Conservation (phyloP, 805 yeast species). For the Candida corydali region DNA sequence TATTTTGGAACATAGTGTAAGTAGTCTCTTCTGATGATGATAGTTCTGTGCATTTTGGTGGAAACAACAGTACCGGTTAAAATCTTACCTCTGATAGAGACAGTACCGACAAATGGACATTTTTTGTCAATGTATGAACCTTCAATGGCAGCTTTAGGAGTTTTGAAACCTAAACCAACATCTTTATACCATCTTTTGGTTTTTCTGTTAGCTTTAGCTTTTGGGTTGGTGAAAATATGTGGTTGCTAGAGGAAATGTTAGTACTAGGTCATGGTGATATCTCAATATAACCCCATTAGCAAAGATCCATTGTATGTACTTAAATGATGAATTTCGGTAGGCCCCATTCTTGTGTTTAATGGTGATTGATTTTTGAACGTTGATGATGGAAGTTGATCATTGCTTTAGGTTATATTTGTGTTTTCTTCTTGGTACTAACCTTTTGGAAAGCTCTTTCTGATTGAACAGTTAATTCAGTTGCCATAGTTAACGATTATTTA, state of each 20-base stretch:
- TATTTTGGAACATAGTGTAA: slow-evolving; percentile 99
- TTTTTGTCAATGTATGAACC: slow-evolving; percentile 99
- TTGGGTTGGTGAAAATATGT: slow-evolving; percentile 99
- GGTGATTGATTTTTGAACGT: too few relatives aligned
- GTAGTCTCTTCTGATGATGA: slow-evolving; percentile 99
- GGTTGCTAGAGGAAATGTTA: slow-evolving; percentile 71
- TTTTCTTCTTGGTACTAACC: slow-evolving; percentile 72
- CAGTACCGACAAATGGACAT: slow-evolving; percentile 97
- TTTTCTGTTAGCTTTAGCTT: slow-evolving; percentile 96
- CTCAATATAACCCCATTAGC: too few relatives aligned
- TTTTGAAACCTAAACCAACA: slow-evolving; percentile 99
- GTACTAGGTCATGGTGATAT: slow-evolving; percentile 12
- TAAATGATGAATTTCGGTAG: too few relatives aligned
- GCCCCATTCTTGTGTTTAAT: too few relatives aligned
- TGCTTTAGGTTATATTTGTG: too few relatives aligned
- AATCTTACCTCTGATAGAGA: slow-evolving; percentile 99
- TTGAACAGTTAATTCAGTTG: slow-evolving; percentile 99
- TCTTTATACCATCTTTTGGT: slow-evolving; percentile 99
- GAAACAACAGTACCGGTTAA: slow-evolving; percentile 99
- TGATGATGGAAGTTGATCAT: neutral
- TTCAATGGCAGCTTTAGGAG: slow-evolving; percentile 97
- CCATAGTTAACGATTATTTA: slow-evolving; percentile 47
- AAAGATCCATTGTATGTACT: too few relatives aligned
- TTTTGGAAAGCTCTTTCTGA: slow-evolving; percentile 99
- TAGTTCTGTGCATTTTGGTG: slow-evolving; percentile 99